Evolutionary conservation across 352 stramenopile genomes (phyloP).

Genomic region (Pythium oligandrum): DNA sequence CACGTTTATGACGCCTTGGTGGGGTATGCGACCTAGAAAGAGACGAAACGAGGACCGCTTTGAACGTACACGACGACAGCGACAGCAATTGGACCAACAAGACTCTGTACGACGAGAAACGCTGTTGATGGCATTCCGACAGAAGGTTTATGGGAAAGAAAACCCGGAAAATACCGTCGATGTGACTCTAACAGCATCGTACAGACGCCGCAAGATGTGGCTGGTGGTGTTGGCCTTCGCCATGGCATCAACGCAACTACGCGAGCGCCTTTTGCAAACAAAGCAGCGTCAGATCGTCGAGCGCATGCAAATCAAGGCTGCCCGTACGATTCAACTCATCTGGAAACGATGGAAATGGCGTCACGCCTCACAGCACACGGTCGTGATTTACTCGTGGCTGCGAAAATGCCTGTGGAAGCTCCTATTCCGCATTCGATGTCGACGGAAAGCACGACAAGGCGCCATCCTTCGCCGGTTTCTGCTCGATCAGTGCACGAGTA

Average conservation of each 20-base stretch:
- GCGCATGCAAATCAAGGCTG: conserved; percentile 31
- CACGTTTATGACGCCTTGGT: neutral
- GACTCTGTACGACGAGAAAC: conserved; percentile 32
- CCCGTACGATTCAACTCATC: conserved; percentile 44
- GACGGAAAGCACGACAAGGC: conserved; percentile 28
- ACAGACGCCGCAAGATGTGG: conserved; percentile 45
- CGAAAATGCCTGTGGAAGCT: conserved; percentile 70
- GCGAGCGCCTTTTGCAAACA: conserved; percentile 23
- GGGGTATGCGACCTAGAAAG: conserved; percentile 39
- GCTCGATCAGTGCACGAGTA: conserved; percentile 47
- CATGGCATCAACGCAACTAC: conserved; percentile 27
- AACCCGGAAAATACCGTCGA: conserved; percentile 13
- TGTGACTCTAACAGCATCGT: conserved; percentile 24
- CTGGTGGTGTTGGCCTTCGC: conserved; percentile 42
- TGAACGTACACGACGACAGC: conserved; percentile 34
- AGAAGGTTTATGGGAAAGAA: conserved; percentile 17
- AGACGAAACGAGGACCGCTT: conserved; percentile 50
- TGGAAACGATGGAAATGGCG: conserved; percentile 64
- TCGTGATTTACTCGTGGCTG: conserved; percentile 63
- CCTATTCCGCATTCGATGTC: conserved; percentile 45
- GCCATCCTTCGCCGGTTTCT: conserved; percentile 51
- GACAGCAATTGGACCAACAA: conserved; percentile 34
- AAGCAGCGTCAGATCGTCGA: conserved; percentile 31
- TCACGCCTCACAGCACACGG: conserved; percentile 54
- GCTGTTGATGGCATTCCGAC: conserved; percentile 34